Evolutionary conservation across 208 protist genomes (phyloP).

Genomic region (Trypanosoma theileri): DNA sequence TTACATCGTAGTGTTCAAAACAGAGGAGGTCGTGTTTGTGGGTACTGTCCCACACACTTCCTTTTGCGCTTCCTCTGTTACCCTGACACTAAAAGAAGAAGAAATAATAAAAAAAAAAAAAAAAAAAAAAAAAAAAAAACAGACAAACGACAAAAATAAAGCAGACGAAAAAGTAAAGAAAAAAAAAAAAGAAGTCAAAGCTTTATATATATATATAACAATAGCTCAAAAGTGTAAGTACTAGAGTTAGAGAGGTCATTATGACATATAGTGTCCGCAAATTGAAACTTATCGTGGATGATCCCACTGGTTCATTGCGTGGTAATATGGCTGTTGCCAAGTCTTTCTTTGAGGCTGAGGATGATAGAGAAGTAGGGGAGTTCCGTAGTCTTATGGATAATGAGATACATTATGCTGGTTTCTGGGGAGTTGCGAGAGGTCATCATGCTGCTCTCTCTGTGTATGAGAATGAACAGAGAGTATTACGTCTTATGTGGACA

Average conservation of each 20-base stretch:
- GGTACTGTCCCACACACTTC: too few relatives aligned
- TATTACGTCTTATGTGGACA: slow-evolving; percentile 70
- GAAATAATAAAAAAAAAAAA: background rate
- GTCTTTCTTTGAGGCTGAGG: slow-evolving; percentile 70
- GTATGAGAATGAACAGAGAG: slow-evolving; percentile 42
- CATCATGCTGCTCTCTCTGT: slow-evolving; percentile 50
- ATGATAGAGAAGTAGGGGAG: slow-evolving; percentile 68
- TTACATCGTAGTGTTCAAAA: too few relatives aligned
- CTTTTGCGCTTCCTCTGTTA: too few relatives aligned
- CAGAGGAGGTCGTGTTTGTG: too few relatives aligned
- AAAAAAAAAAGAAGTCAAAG: background rate
- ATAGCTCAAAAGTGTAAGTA: background rate
- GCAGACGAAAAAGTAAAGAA: background rate
- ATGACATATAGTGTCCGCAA: slow-evolving; percentile 83
- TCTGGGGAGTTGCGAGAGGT: slow-evolving; percentile 81
- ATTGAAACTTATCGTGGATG: slow-evolving; percentile 79
- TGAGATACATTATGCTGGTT: slow-evolving; percentile 59
- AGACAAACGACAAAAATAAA: background rate
- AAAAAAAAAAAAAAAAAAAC: background rate
- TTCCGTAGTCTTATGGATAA: slow-evolving; percentile 44
- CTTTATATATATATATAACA: background rate
- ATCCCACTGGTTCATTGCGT: slow-evolving; percentile 57
- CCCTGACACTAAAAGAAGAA: background rate
- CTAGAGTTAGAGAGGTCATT: background rate
- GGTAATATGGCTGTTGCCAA: slow-evolving; percentile 45